These are phyloP conservation scores for Leucosporidium creatinivorum DNA, from an alignment of 768 basidiomycete species.

Conservation along the genomic window DNA sequence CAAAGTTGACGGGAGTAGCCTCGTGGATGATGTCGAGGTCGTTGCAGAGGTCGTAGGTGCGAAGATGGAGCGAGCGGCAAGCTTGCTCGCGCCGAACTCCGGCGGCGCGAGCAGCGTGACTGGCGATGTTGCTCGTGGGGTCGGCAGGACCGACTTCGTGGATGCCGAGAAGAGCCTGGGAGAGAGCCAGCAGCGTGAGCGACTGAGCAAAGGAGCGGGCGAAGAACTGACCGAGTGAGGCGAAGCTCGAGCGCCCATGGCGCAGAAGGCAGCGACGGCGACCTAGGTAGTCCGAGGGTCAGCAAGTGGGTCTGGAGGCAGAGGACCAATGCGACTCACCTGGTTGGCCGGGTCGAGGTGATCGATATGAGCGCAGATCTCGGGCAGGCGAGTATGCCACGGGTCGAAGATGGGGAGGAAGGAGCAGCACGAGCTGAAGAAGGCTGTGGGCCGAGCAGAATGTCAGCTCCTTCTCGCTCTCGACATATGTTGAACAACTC, in stretches of 20 bases:
- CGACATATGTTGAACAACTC: neutral
- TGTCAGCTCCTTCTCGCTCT: neutral
- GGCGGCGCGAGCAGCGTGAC: constrained; percentile 1
- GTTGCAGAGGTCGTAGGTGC: constrained; percentile 15
- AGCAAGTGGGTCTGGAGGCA: neutral
- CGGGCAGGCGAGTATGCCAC: constrained; percentile 1
- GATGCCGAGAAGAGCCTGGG: constrained; percentile 18
- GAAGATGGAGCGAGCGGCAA: neutral
- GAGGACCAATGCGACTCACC: neutral
- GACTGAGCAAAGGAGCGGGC: neutral
- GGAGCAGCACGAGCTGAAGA: constrained; percentile 24
- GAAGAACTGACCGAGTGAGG: constrained; percentile 17
- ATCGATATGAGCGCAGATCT: constrained; percentile 10
- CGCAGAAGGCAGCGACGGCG: constrained; percentile 14
- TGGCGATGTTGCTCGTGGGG: neutral
- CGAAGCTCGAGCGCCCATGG: constrained; percentile 19
- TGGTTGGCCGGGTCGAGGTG: constrained; percentile 10
- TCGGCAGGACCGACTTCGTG: neutral
- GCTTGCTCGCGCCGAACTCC: constrained; percentile 13
- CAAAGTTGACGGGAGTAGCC: constrained; percentile 6
- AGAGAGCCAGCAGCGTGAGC: fast-evolving
- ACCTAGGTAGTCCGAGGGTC: neutral
- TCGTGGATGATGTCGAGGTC: neutral
- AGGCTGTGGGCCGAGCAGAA: neutral
- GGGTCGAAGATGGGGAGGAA: constrained; percentile 15